Base-by-base conservation (phyloP, 73 alveolate genomes). In the Paramecium octaurelia region DNA sequence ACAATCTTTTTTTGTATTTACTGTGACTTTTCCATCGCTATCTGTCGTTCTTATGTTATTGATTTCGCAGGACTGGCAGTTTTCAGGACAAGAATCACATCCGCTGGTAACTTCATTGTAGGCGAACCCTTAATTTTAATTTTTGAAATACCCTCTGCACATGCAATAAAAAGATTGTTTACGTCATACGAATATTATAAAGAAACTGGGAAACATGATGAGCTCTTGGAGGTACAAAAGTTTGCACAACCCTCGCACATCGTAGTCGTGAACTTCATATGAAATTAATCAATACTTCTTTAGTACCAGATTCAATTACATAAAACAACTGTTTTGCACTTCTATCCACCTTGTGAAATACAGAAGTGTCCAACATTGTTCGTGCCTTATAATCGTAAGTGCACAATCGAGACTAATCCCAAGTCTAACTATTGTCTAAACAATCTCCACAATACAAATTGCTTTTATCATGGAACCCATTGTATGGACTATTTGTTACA, bases 61-160 rank as follows among this genome's bases (percentile, higher is more conserved):
- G 8, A 80, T 80, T 23, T 40, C 29, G 38, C 91, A 80, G 12
- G 91, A 80, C 12, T 80, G 12, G 23, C 91, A 80, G 14, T 80
- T 80, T 11, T 43, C 57, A 8, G 91, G 91, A 44, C 91, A 80
- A 42, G 91, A 80, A 48, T 80, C 91, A 44, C 91, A 80, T 23
- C 91, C 91, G 16, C 57, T 10, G 2, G 27, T 80, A 0, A 64
- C 76, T 24, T 80, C 91, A 43, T 46, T 80, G 18, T 31, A 80
- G 4, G 57, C 91, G 29, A 38, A 80, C 2, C 91, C 91, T 54
- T 64, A 23, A 27, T 31, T 64, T 34, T 12, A 64, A 11, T 27
- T 64, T 64, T 34, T 31, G 14, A 64, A 31, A 12, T 64, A 64
- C 91, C 91, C 0, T 80, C 73, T 14, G 76, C 76, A 46, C 91